These are phyloP conservation scores for Vaccinium corymbosum DNA, from an alignment of 148 eudicot species.

Conservation along the genomic window DNA sequence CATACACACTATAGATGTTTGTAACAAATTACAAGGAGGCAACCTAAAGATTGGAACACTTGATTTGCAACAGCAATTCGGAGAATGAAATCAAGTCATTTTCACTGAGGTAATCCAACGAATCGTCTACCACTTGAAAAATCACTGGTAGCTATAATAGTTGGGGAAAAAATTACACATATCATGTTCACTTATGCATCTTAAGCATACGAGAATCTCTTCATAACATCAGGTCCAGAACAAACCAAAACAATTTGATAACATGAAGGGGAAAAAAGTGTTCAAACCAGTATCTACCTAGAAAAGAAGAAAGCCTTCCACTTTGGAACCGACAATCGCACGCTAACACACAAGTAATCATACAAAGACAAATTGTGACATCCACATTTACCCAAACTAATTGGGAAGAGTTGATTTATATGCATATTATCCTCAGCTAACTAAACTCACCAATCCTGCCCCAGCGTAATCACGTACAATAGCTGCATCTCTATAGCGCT, in stretches of 20 bases:
- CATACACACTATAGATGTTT: neutral
- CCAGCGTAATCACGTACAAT: conserved; percentile 78
- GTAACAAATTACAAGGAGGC: neutral
- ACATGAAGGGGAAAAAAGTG: neutral
- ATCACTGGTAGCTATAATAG: neutral
- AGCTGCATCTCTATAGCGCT: conserved; percentile 86
- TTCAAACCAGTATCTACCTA: neutral
- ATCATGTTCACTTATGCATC: neutral
- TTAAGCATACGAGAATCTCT: neutral
- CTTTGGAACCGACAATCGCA: neutral
- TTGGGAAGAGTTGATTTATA: neutral
- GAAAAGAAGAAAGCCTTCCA: neutral
- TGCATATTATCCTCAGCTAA: neutral
- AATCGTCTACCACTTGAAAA: neutral
- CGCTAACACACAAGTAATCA: neutral
- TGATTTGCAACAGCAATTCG: neutral
- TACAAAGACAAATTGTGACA: neutral
- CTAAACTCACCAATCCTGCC: conserved; percentile 82
- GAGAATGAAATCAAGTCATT: neutral
- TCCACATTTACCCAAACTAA: neutral
- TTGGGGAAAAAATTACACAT: neutral
- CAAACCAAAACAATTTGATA: neutral
- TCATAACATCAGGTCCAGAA: neutral
- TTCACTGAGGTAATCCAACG: neutral
- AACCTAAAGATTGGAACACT: neutral